Evolutionary conservation across 2,329 filamentous ascomycete species (phyloP).

Genomic region (Aspergillus floridensis): DNA sequence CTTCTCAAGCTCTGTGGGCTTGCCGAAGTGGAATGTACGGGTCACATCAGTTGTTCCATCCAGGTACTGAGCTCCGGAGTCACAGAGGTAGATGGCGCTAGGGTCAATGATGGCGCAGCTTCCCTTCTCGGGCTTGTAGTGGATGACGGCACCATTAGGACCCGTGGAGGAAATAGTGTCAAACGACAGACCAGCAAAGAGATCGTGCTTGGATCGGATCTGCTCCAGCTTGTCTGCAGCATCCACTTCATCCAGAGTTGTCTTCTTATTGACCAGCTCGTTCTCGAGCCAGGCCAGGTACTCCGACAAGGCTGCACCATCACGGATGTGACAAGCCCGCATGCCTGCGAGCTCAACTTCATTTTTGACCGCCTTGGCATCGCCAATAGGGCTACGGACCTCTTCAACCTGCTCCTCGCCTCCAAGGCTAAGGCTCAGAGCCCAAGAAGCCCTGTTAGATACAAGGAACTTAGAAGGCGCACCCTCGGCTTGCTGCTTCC

Average conservation of each 20-base stretch:
- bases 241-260: conserved; percentile 77
- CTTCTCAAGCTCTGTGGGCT: conserved; percentile 76
- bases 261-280: conserved; percentile 71
- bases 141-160: conserved; percentile 88
- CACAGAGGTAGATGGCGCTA: conserved; percentile 84
- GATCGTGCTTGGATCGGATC: conserved; percentile 57
- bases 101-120: conserved; percentile 82
- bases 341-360: conserved; percentile 85
- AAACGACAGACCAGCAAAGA: conserved; percentile 89
- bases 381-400: conserved; percentile 77
- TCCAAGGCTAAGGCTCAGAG: conserved; percentile 78
- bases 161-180: conserved; percentile 95
- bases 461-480: conserved; percentile 69
- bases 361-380: conserved; percentile 94
- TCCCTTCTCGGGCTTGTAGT: conserved; percentile 85
- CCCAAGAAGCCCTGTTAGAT: conserved; percentile 90
- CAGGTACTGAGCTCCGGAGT: conserved; percentile 93
- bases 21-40: conserved; percentile 85
- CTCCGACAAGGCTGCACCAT: conserved; percentile 84
- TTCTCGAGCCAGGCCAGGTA: conserved; percentile 98
- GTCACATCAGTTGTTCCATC: conserved; percentile 97
- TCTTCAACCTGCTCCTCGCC: conserved; percentile 85
- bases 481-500: conserved; percentile 36
- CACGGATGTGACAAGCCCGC: conserved; percentile 88
- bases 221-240: conserved; percentile 87